phyloP scores from a whole-genome alignment of 2,329 filamentous ascomycete species.

The Diaporthe sp. region DNA sequence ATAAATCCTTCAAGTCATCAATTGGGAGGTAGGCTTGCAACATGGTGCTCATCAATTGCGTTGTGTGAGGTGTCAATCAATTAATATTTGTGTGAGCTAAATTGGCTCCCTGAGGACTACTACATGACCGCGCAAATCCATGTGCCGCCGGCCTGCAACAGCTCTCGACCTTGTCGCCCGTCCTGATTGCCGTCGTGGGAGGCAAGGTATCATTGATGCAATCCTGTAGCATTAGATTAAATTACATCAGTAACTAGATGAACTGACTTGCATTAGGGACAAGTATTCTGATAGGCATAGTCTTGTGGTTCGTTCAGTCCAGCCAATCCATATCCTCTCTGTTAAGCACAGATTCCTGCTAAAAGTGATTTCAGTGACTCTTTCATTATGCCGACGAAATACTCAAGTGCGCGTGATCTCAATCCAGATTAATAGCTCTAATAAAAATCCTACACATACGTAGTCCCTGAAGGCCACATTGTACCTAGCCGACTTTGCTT shows the following conservation, averaged over 20 bases:
- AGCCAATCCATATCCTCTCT: background rate
- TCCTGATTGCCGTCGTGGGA: background rate
- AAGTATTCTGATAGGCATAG: background rate
- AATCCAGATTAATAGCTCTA: no score
- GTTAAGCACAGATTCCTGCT: no score
- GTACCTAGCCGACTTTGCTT: background rate
- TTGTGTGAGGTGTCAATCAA: no score
- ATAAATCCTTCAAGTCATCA: background rate
- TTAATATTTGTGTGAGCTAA: no score
- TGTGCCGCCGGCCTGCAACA: background rate
- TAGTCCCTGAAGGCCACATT: no score
- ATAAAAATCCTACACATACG: rapidly evolving
- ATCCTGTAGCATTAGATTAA: no score
- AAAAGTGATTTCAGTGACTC: background rate
- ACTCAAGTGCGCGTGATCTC: no score
- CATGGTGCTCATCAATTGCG: no score
- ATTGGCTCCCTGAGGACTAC: background rate
- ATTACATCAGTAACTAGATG: background rate
- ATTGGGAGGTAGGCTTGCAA: no score
- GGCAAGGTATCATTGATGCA: background rate
- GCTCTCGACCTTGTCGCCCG: no score
- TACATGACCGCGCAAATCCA: background rate
- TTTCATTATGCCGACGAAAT: no score
- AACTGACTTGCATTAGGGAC: background rate
- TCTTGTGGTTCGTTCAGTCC: background rate